Percentiles rank a stretch among this genome's conserved stretches.
Conservation (phyloP, 495 filamentous ascomycete species). For the Daldinia concentrica region DNA sequence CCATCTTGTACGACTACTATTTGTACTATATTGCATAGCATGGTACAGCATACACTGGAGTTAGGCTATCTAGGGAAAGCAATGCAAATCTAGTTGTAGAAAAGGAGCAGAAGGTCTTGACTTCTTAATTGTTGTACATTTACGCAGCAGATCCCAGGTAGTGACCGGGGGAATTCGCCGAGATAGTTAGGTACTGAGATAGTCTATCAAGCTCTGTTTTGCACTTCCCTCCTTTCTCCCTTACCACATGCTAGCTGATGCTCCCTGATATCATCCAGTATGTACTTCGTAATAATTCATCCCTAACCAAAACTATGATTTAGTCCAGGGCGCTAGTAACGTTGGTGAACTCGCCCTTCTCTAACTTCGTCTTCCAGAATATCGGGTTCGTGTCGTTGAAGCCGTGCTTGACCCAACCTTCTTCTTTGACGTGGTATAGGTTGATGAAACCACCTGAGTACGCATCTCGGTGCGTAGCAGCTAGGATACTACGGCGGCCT, state of each 20-base stretch:
- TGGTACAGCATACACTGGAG: slow-evolving; percentile 21
- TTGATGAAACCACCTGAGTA: slow-evolving; percentile 99
- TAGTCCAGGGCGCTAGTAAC: slow-evolving; percentile 81
- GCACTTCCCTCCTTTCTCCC: slow-evolving; percentile 3
- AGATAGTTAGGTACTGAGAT: slow-evolving; percentile 31
- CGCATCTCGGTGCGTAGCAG: slow-evolving; percentile 97
- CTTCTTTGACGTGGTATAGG: slow-evolving; percentile 97
- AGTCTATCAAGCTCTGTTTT: slow-evolving; percentile 38
- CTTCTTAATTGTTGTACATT: slow-evolving; percentile 42
- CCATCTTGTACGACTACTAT: slow-evolving; percentile 12
- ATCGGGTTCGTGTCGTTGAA: slow-evolving; percentile 95
- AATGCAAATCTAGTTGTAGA: slow-evolving; percentile 1
- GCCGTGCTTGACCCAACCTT: slow-evolving; percentile 97
- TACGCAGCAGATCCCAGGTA: slow-evolving; percentile 18
- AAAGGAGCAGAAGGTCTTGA: slow-evolving; percentile 11
- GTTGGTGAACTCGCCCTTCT: slow-evolving; percentile 98
- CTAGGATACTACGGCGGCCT: slow-evolving; percentile 88
- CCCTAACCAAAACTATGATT: slow-evolving; percentile 3
- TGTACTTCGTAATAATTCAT: background rate
- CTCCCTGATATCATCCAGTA: background rate
- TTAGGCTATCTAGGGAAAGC: slow-evolving; percentile 2
- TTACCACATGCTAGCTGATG: background rate
- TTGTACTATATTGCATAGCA: slow-evolving; percentile 21
- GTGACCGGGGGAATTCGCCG: slow-evolving; percentile 15
- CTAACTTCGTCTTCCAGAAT: slow-evolving; percentile 99